Conservation (phyloP, 176 grass and related monocot genomes). For the Tuctoria greenei region DNA sequence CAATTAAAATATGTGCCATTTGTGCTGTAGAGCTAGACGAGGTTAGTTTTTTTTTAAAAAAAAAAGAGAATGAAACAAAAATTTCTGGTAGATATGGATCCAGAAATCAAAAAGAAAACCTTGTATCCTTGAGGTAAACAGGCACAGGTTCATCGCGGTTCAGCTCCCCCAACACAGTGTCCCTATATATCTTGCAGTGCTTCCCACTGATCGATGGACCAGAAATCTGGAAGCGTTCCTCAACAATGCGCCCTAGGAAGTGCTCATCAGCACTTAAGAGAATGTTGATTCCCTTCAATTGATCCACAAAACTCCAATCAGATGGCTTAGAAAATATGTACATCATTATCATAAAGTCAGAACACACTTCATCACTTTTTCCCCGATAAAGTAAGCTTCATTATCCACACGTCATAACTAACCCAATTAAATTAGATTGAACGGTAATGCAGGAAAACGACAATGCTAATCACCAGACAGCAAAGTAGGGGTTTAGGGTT, state of each 20-base stretch:
- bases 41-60: slow-evolving; percentile 20
- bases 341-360: neutral
- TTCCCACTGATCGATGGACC: slow-evolving; percentile 45
- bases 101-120: slow-evolving; percentile 46
- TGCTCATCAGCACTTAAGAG: slow-evolving; percentile 74
- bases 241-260: slow-evolving; percentile 54
- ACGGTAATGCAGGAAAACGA: neutral
- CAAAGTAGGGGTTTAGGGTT: slow-evolving; percentile 22
- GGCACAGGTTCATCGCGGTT: slow-evolving; percentile 31
- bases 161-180: slow-evolving; percentile 47
- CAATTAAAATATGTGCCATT: slow-evolving; percentile 89
- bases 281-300: slow-evolving; percentile 75
- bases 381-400: no score
- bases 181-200: slow-evolving; percentile 85
- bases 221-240: slow-evolving; percentile 62
- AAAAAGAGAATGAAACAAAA: slow-evolving; percentile 15
- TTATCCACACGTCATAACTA: neutral
- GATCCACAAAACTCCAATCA: slow-evolving; percentile 29
- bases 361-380: no score
- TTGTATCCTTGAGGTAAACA: slow-evolving; percentile 80
- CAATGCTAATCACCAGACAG: neutral
- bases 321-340: slow-evolving; percentile 6
- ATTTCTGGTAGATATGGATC: slow-evolving; percentile 10
- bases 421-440: neutral
- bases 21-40: slow-evolving; percentile 53